Conservation (phyloP, 768 basidiomycete genomes). For the Scleroderma bovista region DNA sequence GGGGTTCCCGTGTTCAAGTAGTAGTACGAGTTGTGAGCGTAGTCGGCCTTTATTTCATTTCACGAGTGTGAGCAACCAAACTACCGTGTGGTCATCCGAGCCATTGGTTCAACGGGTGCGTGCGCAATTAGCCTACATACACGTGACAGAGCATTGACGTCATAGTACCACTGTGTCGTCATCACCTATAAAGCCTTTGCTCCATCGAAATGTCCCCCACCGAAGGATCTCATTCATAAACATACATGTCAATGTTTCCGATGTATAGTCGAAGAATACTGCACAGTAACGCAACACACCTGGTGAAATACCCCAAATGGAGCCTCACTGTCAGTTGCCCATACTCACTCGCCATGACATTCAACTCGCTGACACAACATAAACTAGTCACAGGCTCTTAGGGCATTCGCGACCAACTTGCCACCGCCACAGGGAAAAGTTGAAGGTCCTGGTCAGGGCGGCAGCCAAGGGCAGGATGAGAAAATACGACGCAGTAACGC, state of each 20-base stretch:
- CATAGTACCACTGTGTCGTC: neutral
- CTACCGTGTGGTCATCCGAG: too few relatives aligned
- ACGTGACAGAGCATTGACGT: neutral
- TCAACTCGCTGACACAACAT: neutral
- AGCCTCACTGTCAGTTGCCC: constrained; percentile 1
- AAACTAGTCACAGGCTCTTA: constrained; percentile 6
- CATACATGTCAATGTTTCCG: neutral
- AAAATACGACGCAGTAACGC: constrained; percentile 18
- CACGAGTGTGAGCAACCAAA: too few relatives aligned
- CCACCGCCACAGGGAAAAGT: constrained; percentile 5
- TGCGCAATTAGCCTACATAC: too few relatives aligned
- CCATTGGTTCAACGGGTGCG: too few relatives aligned
- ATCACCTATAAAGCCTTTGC: neutral
- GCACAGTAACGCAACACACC: neutral
- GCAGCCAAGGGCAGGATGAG: constrained; percentile 4
- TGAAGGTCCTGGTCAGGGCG: neutral
- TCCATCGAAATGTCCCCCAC: too few relatives aligned
- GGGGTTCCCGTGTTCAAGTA: too few relatives aligned
- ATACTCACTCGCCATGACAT: neutral
- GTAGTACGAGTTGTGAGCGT: too few relatives aligned
- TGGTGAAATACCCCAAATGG: neutral
- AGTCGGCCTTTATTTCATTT: too few relatives aligned
- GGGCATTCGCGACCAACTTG: constrained; percentile 11
- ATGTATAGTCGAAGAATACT: neutral
- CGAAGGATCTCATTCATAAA: neutral